Base-by-base conservation (phyloP, 2,329 filamentous ascomycete species). In the Chaetomium sp. region DNA sequence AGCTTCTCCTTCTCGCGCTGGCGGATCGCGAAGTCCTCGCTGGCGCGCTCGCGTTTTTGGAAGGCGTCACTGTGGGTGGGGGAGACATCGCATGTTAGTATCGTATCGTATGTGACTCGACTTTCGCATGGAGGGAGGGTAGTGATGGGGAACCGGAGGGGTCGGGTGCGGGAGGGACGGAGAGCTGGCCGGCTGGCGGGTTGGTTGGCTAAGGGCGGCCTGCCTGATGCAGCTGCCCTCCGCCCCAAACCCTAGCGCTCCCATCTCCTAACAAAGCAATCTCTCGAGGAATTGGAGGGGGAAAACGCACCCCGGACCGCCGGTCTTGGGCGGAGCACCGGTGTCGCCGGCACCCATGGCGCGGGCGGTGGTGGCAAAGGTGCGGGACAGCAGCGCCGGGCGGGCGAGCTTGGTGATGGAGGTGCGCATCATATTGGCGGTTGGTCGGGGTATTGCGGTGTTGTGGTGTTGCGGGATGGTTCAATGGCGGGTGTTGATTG, bases 1-100 rank as follows among this genome's bases (percentile, higher is more conserved):
- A 97, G 89, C 92, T 97, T 97, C 82, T 93, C 88, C 81, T 88
- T 87, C 86, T 98, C 95, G 76, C 93, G 91, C 82, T 90, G 83
- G 74, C 87, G 87, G 80, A 99, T 93, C 80, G 90, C 91, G 72
- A 87, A 86, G 78, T 93, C 89, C 82, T 98, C 95, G 76, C 82
- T 85, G 71, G 94, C 94, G 76, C 89, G 86, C 81, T 99, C 95
- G 73, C 95, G 92, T 81, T 90, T 90, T 81, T 89, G 92, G 86
- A 97, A 99, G 64, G 92, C 87, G 76, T 99, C 94, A 72, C 94
- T 96, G 70, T 72, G 55, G 38, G 16, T 25, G 16, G 45, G 21
- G 35, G 58, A 56, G 55, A 38, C 21, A n/a, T n/a, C n/a, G n/a
- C n/a, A n/a, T 23, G 67, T 67, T 68, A 67, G 62, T 45, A 55